These are phyloP conservation scores for Blastomyces percursus DNA, from an alignment of 2,329 filamentous ascomycete species.

Conservation along the genomic window DNA sequence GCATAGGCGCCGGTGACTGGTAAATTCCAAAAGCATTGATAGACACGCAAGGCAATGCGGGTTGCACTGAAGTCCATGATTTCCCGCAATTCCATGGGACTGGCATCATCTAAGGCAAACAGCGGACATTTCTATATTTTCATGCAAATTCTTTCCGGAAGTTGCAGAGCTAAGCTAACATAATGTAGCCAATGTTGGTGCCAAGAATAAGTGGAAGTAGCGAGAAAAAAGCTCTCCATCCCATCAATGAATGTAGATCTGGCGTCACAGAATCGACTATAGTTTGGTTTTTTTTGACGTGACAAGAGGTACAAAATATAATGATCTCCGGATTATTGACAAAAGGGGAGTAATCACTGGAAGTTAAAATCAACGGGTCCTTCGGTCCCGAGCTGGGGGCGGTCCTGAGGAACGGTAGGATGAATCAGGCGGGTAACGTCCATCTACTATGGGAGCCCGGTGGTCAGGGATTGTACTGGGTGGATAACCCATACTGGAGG, in stretches of 20 bases:
- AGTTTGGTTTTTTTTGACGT: not conserved
- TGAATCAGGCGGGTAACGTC: constrained; percentile 34
- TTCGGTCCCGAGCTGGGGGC: constrained; percentile 28
- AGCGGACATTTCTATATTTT: not conserved
- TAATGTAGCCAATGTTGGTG: not conserved
- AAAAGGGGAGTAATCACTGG: not conserved
- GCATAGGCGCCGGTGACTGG: not conserved
- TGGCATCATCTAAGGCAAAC: constrained; percentile 10
- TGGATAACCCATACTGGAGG: constrained; percentile 32
- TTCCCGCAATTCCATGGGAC: constrained; percentile 6
- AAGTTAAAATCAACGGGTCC: constrained; percentile 20
- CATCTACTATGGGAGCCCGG: constrained; percentile 33
- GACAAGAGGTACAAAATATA: not conserved
- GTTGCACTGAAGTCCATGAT: constrained; percentile 3
- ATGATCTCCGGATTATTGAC: not conserved
- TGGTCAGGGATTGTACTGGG: constrained; percentile 31
- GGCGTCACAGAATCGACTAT: not conserved
- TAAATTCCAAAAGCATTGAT: not conserved
- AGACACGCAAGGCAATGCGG: constrained; percentile 1
- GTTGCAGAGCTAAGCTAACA: not conserved
- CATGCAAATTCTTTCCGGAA: too few relatives aligned
- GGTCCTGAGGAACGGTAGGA: constrained; percentile 25
- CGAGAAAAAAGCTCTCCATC: not conserved
- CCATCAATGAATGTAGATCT: not conserved
- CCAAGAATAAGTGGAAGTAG: not conserved